Base-by-base conservation (phyloP, 352 stramenopile genomes). In the Pythium coloratum region DNA sequence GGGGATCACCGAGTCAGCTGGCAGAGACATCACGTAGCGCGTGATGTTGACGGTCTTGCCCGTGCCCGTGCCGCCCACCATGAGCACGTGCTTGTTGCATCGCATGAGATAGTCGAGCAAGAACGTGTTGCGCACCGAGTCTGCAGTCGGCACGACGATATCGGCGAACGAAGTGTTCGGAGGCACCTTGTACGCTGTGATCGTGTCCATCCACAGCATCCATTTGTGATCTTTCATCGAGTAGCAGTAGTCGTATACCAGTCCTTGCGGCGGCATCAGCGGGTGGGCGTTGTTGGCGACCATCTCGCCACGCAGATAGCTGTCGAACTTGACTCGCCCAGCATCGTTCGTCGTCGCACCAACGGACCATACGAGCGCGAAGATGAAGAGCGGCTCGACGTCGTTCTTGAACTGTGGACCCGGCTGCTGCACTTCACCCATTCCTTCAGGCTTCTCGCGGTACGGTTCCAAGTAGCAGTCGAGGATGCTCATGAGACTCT, bases 11-110 rank as follows among this genome's bases (percentile, higher is more conserved):
- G 80, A 66, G 32, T 96, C 91, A 0, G 94, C 86, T 3, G 89
- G 81, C 2, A 98, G 59, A 7, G 81, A 93, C 73, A 91, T 79
- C 24, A 99, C 73, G 60, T 97, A 95, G 16, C 88, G 81, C 13
- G 80, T 86, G 58, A 98, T 97, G 65, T 97, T 98, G 28, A 98
- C 89, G 0, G 94, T 98, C 70, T 99, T 99, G 20, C 95, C 95
- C 0, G 95, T 99, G 26, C 95, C 95, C 0, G 95, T 98, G 13
- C 82, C 90, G 12, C 95, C 94, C 14, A 96, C 91, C 92, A 98
- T 98, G 57, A 98, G 77, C n/a, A 98, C 88, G 64, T 98, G 93
- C 71, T 98, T 97, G 64, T 81, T 78, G 38, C 76, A 72, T 33
- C 74, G 79, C 54, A 97, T 82, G 10, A 98, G 70, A 38, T 89